Evolutionary conservation across 768 basidiomycete species (phyloP).

Genomic region (Porpolomopsis calyptriformis): DNA sequence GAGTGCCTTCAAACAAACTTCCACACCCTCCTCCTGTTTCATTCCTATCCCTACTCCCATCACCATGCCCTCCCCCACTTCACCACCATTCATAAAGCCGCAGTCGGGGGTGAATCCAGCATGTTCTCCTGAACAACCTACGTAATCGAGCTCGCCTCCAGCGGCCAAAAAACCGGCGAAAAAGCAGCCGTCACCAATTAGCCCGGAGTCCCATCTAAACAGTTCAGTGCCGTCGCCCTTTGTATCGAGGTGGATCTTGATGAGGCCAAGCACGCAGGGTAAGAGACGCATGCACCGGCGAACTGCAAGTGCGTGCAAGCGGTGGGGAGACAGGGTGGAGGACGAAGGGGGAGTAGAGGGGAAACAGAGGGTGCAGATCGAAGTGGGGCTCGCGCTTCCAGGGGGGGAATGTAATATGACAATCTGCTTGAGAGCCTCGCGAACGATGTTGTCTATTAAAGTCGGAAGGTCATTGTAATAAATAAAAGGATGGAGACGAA

Average conservation of each 20-base stretch:
- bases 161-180: slow-evolving; percentile 75
- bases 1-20: slow-evolving; percentile 64
- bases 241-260: slow-evolving; percentile 37
- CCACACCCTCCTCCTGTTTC: slow-evolving; percentile 35
- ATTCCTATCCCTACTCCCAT: slow-evolving; percentile 15
- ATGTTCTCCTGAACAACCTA: slow-evolving; percentile 20
- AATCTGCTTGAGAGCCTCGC: slow-evolving; percentile 67
- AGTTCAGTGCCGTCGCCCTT: slow-evolving; percentile 32
- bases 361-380: slow-evolving; percentile 18
- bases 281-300: slow-evolving; percentile 42
- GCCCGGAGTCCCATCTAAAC: slow-evolving; percentile 77
- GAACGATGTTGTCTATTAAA: slow-evolving; percentile 68
- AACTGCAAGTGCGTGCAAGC: slow-evolving; percentile 38
- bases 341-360: slow-evolving; percentile 30
- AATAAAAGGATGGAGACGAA: slow-evolving; percentile 3
- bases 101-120: slow-evolving; percentile 24
- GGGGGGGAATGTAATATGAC: slow-evolving; percentile 16
- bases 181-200: slow-evolving; percentile 84
- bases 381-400: slow-evolving; percentile 18
- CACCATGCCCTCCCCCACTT: slow-evolving; percentile 6
- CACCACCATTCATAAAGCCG: not conserved
- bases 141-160: slow-evolving; percentile 36
- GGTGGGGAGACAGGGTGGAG: slow-evolving; percentile 37
- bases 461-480: not conserved
- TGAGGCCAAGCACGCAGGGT: slow-evolving; percentile 39